phyloP scores from a whole-genome alignment of 164 flowering plant species.

The Vitis rotundifolia region DNA sequence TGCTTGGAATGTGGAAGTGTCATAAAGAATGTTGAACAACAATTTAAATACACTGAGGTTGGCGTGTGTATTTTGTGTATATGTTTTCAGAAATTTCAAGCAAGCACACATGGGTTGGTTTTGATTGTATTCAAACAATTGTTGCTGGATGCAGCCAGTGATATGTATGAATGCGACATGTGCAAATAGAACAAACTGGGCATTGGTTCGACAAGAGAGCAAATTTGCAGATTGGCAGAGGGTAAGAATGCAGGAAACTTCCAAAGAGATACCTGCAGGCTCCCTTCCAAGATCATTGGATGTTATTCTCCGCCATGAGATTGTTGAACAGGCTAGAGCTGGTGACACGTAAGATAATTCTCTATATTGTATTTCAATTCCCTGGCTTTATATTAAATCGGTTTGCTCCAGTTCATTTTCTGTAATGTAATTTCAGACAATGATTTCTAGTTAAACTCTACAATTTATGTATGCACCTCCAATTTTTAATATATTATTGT shows the following conservation, averaged over 20 bases:
- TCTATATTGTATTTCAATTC: no score
- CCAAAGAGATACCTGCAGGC: constrained; percentile 96
- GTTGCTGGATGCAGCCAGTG: constrained; percentile 66
- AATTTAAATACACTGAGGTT: constrained; percentile 96
- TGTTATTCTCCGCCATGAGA: constrained; percentile 95
- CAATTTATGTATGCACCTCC: no score
- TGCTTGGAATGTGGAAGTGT: constrained; percentile 85
- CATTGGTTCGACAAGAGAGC: constrained; percentile 87
- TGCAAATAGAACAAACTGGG: constrained; percentile 66
- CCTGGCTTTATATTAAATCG: not conserved
- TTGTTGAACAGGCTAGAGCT: constrained; percentile 98
- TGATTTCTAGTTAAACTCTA: no score
- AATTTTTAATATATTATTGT: no score
- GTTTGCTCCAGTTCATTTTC: not conserved
- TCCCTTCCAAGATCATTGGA: constrained; percentile 96
- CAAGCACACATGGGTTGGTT: not conserved
- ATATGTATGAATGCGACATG: constrained; percentile 78
- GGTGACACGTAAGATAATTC: constrained; percentile 85
- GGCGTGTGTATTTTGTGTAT: not conserved
- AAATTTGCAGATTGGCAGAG: constrained; percentile 99
- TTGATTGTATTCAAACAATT: not conserved
- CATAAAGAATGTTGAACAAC: constrained; percentile 89
- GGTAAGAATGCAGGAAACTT: constrained; percentile 96
- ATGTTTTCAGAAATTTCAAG: not conserved
- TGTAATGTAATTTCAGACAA: no score